Conservation (phyloP, 1,139 yeast genomes). For the Scheffersomyces cryptocercus region DNA sequence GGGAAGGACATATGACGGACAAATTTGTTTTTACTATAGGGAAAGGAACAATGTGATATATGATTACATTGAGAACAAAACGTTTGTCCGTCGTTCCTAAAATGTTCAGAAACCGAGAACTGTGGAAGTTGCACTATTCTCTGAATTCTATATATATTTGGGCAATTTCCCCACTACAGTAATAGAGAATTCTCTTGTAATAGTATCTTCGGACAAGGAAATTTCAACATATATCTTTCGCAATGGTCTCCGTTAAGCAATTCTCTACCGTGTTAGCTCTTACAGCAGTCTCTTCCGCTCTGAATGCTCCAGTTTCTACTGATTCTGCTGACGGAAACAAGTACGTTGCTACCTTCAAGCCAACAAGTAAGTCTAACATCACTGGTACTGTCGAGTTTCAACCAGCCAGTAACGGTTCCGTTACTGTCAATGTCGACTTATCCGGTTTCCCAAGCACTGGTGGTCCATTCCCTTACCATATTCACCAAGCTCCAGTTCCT, state of each 20-base stretch:
- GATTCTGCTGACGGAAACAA: conserved; percentile 26
- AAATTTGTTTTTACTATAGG: no score
- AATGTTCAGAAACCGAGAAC: no score
- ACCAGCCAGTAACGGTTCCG: conserved; percentile 33
- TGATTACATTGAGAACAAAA: no score
- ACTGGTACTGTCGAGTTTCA: conserved; percentile 32
- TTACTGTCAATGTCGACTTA: conserved; percentile 32
- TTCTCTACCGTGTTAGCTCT: conserved; percentile 4
- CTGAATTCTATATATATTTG: no score
- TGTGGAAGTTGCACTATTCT: no score
- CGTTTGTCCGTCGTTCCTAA: no score
- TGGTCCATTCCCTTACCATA: conserved; percentile 46
- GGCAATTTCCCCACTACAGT: no score
- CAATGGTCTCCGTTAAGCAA: conserved; percentile 8
- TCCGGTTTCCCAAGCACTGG: conserved; percentile 35
- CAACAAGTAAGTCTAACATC: conserved; percentile 16
- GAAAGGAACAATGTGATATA: no score
- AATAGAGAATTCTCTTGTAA: no score
- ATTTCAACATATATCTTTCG: not conserved
- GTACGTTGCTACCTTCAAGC: conserved; percentile 24
- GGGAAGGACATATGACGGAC: no score
- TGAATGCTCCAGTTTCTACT: conserved; percentile 25
- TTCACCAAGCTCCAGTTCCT: conserved; percentile 42
- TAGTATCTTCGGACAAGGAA: not conserved
- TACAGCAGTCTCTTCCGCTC: conserved; percentile 15